Percentiles rank a stretch among this genome's conserved stretches.
These are phyloP conservation scores for Sporothrix euskadiensis DNA, from an alignment of 2,329 filamentous ascomycete genomes.

Conservation along the genomic window DNA sequence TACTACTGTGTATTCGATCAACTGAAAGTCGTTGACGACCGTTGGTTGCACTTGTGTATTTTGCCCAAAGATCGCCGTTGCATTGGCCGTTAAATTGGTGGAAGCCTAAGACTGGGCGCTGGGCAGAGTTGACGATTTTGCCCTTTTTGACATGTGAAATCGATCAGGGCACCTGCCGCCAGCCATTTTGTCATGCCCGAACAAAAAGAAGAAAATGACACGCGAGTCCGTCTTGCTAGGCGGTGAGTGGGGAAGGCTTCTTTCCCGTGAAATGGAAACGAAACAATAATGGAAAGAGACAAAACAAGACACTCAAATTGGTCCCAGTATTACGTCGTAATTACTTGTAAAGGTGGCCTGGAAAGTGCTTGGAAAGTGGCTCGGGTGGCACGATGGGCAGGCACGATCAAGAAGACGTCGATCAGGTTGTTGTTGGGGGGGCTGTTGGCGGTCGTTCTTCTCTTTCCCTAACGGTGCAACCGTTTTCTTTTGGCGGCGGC, in stretches of 20 bases:
- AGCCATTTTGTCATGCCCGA: not conserved
- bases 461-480: not conserved
- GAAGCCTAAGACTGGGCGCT: not conserved
- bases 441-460: not conserved
- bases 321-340: not conserved
- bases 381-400: slow-evolving; percentile 24
- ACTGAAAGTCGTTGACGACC: not conserved
- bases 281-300: not conserved
- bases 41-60: not conserved
- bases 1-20: not conserved
- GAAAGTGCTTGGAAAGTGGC: slow-evolving; percentile 22
- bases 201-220: not conserved
- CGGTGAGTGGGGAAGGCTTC: slow-evolving; percentile 2
- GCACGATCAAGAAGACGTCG: not conserved
- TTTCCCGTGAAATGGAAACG: not conserved
- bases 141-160: slow-evolving; percentile 25
- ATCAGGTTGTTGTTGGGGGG: not conserved
- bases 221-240: not conserved
- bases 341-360: not conserved
- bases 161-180: not conserved
- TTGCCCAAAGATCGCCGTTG: not conserved
- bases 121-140: not conserved
- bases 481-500: not conserved
- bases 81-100: not conserved
- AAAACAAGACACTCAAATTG: not conserved